Evolutionary conservation across 805 yeast genomes (phyloP), one percentile per base, ranked within the genome.

Genomic region (Kuraishia piskuri): DNA sequence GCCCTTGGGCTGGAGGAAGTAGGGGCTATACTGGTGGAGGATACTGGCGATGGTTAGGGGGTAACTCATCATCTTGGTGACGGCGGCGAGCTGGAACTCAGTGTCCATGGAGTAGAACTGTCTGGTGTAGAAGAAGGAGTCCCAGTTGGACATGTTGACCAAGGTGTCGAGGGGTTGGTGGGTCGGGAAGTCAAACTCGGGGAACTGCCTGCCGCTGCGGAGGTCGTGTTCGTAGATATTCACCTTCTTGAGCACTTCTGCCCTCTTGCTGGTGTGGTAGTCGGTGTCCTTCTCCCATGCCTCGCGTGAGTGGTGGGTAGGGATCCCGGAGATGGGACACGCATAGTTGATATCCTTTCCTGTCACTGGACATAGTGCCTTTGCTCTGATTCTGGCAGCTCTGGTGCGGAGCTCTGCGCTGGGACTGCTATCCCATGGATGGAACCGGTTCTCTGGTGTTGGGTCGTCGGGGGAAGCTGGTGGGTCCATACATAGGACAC

Each of bases 81-180:
- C 91, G 3, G 96, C 95, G 1, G 98, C 98, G 64, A 92, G 74
- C 68, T 92, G 95, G 73, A 89, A 92, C 68, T 91, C 97, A 3
- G 96, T 88, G 69, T 94, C 96, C 98, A 94, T 92, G 4, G 97
- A 92, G 62, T 83, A 86, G 67, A 89, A 94, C 61, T 86, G 86
- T 67, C 99, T 79, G 0, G 98, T 92, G 69, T 92, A 94, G 65
- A 94, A 86, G 63, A 82, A 92, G 9, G 94, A 75, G 69, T 94
- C 98, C 99, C 99, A 94, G 67, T 80, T 84, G 50, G 83, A 75
- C 65, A 90, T 80, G 65, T 90, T 90, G 56, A 90, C 82, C 56
- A 78, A 71, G 56, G 84, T 83, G 64, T 91, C 97, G 51, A 74
- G 75, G 52, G 84, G 87, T 68, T 88, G 95, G 17, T 75, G 77